These are phyloP conservation scores for Arthrobotrys megalospora DNA, from an alignment of 2,329 filamentous ascomycete species.

Conservation along the genomic window DNA sequence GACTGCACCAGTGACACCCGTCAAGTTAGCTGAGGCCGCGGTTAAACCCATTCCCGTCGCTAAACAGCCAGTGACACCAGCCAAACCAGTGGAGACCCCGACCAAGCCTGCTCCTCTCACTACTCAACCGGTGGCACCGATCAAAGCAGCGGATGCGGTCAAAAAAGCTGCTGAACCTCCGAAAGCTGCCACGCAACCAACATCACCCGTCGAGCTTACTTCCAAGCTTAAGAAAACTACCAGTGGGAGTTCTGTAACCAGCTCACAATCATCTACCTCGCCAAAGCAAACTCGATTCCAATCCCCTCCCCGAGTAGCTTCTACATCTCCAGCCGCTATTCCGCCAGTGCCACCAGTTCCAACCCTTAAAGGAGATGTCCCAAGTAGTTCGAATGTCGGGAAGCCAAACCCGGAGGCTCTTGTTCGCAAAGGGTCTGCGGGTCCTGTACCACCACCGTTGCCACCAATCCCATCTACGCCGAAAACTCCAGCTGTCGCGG, in stretches of 20 bases:
- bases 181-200: constrained; percentile 16
- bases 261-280: constrained; percentile 34
- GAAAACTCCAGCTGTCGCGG: constrained; percentile 25
- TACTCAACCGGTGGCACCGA: not conserved
- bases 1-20: not conserved
- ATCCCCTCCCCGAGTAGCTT: constrained; percentile 36
- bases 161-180: constrained; percentile 14
- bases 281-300: constrained; percentile 58
- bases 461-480: constrained; percentile 36
- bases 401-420: constrained; percentile 15
- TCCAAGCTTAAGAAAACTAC: constrained; percentile 56
- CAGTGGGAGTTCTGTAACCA: constrained; percentile 26
- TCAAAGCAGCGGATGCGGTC: constrained; percentile 16
- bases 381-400: constrained; percentile 3
- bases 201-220: constrained; percentile 49
- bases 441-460: constrained; percentile 29
- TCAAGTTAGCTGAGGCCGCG: constrained; percentile 4
- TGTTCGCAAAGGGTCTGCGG: constrained; percentile 16
- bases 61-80: not conserved
- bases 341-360: constrained; percentile 15
- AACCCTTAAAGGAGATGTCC: constrained; percentile 28
- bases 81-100: not conserved
- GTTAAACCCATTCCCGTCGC: not conserved
- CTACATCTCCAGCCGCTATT: constrained; percentile 9
- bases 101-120: not conserved